phyloP scores from a whole-genome alignment of 768 basidiomycete genomes.

The Macrolepiota dolichaula region DNA sequence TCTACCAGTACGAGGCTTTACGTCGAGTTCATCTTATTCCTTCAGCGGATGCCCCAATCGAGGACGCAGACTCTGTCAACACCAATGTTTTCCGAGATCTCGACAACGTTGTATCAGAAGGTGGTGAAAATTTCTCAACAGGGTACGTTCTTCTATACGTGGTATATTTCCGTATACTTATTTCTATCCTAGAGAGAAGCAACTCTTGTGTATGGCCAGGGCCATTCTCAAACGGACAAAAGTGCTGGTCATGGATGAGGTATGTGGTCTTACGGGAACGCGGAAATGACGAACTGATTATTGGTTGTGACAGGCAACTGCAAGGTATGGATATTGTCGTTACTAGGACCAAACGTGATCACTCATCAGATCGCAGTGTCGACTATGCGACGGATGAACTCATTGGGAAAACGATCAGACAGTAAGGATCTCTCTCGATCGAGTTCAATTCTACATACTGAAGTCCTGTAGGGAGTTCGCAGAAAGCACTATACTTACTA shows the following conservation, averaged over 20 bases:
- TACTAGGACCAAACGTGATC: not conserved
- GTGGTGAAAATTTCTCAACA: conserved; percentile 87
- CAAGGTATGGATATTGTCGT: conserved; percentile 41
- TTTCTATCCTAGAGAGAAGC: conserved; percentile 20
- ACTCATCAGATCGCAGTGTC: conserved; percentile 39
- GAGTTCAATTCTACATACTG: not conserved
- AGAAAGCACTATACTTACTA: conserved; percentile 80
- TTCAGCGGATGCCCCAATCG: conserved; percentile 44
- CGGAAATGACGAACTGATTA: conserved; percentile 9
- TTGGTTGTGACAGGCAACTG: conserved; percentile 50
- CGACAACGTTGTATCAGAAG: conserved; percentile 74
- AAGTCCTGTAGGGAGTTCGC: conserved; percentile 59
- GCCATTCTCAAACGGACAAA: conserved; percentile 79
- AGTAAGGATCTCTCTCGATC: conserved; percentile 43
- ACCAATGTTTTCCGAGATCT: conserved; percentile 74
- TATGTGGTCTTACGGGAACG: conserved; percentile 22
- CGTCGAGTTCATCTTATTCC: conserved; percentile 80
- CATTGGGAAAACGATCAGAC: conserved; percentile 76
- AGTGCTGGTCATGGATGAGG: conserved; percentile 84
- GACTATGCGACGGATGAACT: conserved; percentile 89
- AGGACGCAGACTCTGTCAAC: conserved; percentile 51
- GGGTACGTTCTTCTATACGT: conserved; percentile 48
- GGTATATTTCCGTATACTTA: not conserved
- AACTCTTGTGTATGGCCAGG: conserved; percentile 77
- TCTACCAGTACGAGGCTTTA: conserved; percentile 70